Evolutionary conservation across 345 rosid genomes (phyloP).

Genomic region (Salix brachista): DNA sequence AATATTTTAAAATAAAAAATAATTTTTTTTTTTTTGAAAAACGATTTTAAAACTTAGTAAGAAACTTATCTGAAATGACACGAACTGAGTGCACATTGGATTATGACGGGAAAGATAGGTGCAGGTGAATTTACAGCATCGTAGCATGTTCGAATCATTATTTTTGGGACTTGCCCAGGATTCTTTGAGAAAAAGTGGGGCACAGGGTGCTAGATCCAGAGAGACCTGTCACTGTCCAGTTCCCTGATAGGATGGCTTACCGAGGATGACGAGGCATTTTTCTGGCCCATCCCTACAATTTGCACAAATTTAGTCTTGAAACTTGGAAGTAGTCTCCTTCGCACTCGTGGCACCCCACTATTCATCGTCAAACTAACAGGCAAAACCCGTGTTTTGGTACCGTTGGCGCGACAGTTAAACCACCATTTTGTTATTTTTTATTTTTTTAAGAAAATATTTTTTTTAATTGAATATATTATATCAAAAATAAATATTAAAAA

Average conservation of each 20-base stretch:
- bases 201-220: neutral
- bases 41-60: too few relatives aligned
- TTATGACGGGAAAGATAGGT: neutral
- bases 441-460: too few relatives aligned
- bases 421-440: too few relatives aligned
- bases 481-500: too few relatives aligned
- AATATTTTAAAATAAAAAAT: too few relatives aligned
- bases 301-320: neutral
- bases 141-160: neutral
- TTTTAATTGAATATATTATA: too few relatives aligned
- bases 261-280: neutral
- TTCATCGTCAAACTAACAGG: neutral
- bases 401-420: too few relatives aligned
- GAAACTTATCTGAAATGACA: too few relatives aligned
- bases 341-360: neutral
- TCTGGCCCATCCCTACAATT: neutral
- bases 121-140: neutral
- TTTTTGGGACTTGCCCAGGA: neutral
- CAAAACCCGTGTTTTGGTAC: too few relatives aligned
- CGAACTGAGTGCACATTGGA: neutral
- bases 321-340: neutral
- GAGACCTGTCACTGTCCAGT: neutral
- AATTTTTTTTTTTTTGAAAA: too few relatives aligned
- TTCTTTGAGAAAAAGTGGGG: too few relatives aligned
- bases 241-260: neutral